phyloP scores from a whole-genome alignment of 352 stramenopile genomes.

The Pythium brachiatum region DNA sequence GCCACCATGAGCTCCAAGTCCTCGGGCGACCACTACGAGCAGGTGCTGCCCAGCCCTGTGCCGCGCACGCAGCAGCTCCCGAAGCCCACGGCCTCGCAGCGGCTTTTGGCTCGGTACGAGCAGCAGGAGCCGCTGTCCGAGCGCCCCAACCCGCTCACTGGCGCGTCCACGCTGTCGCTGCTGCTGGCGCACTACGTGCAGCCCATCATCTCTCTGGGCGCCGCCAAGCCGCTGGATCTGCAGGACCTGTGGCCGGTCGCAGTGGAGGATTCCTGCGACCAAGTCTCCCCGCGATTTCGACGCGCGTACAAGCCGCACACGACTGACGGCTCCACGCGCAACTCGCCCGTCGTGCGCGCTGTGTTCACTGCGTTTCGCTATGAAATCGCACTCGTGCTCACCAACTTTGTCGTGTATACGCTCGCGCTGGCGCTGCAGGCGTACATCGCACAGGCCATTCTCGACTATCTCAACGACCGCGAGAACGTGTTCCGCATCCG shows the following conservation, averaged over 20 bases:
- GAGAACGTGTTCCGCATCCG: constrained; percentile 27
- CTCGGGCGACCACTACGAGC: background rate
- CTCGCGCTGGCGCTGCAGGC: constrained; percentile 22
- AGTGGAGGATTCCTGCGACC: constrained; percentile 19
- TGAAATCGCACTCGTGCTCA: constrained; percentile 10
- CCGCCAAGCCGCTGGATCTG: constrained; percentile 25
- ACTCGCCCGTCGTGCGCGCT: background rate
- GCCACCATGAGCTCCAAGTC: background rate
- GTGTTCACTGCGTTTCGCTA: constrained; percentile 16
- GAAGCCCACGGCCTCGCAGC: background rate
- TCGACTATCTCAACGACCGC: constrained; percentile 31
- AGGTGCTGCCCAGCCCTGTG: background rate
- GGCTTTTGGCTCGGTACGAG: background rate
- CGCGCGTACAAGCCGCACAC: background rate
- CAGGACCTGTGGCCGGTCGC: constrained; percentile 33
- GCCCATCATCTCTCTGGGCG: constrained; percentile 28
- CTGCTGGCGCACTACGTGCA: constrained; percentile 27
- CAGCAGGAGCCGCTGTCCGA: constrained; percentile 4
- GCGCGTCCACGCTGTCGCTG: constrained; percentile 27
- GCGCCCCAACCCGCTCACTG: constrained; percentile 28
- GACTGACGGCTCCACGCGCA: background rate
- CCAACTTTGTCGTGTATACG: constrained; percentile 20
- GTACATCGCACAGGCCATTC: constrained; percentile 32
- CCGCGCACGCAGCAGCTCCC: background rate
- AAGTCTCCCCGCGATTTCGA: constrained; percentile 18